Conservation (phyloP, 1,139 yeast species). For the Arxiozyma bovina region DNA sequence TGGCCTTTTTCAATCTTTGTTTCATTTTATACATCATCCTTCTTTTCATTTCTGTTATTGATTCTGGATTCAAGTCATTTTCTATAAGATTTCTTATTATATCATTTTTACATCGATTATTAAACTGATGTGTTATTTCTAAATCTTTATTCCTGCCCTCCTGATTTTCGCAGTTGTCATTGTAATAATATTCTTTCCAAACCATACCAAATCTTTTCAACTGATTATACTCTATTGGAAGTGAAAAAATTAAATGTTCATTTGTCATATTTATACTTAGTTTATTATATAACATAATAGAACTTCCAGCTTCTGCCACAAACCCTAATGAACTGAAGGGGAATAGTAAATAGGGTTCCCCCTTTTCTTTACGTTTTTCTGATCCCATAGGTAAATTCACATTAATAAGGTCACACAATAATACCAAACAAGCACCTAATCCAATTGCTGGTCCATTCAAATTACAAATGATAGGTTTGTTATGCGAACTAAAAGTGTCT, state of each 20-base stretch:
- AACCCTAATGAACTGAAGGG: constrained; percentile 82
- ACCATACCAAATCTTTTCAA: not conserved
- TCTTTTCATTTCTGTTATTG: constrained; percentile 45
- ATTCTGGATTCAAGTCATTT: not conserved
- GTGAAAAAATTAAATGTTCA: constrained; percentile 56
- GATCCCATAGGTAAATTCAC: not conserved
- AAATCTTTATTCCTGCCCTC: not conserved
- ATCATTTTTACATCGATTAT: constrained; percentile 41
- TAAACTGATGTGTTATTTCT: constrained; percentile 45
- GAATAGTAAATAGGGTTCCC: constrained; percentile 46
- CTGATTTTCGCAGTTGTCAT: not conserved
- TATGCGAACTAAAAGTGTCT: constrained; percentile 59
- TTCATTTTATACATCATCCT: constrained; percentile 41
- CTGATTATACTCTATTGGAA: not conserved
- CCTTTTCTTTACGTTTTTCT: constrained; percentile 39
- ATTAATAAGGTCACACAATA: constrained; percentile 59
- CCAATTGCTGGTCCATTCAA: constrained; percentile 88
- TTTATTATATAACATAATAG: constrained; percentile 61
- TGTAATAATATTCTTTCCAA: not conserved
- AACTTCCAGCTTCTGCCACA: constrained; percentile 75
- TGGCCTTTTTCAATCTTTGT: constrained; percentile 37
- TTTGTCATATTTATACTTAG: constrained; percentile 68
- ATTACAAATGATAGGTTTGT: constrained; percentile 64
- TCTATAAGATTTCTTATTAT: not conserved
- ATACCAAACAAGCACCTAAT: constrained; percentile 61